Evolutionary conservation across 2,329 filamentous ascomycete genomes (phyloP).

Genomic region (Fusarium sp.): DNA sequence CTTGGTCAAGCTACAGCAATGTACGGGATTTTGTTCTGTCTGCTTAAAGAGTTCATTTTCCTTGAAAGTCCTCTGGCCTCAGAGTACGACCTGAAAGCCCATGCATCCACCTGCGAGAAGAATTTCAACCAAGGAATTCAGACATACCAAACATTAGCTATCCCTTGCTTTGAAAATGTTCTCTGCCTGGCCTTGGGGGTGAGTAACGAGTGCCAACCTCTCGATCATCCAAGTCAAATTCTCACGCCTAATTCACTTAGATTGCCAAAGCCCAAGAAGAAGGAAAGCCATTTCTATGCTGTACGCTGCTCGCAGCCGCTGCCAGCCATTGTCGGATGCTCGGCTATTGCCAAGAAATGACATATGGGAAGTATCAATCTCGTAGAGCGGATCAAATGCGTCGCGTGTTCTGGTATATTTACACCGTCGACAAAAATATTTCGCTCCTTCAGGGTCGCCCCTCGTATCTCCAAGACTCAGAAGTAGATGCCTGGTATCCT

Average conservation of each 20-base stretch:
- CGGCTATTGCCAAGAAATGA: conserved; percentile 5
- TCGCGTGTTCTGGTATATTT: background rate
- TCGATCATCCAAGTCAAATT: background rate
- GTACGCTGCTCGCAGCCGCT: background rate
- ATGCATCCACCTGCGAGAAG: background rate
- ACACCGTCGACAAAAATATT: conserved; percentile 3
- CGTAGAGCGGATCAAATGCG: conserved; percentile 3
- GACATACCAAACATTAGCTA: background rate
- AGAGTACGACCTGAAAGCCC: background rate
- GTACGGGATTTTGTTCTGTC: background rate
- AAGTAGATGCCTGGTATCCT: background rate
- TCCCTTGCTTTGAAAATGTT: conserved; percentile 5
- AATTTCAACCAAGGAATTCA: background rate
- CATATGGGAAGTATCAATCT: conserved; percentile 2
- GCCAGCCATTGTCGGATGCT: conserved; percentile 5
- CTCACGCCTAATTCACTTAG: background rate
- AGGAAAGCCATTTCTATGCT: conserved; percentile 3
- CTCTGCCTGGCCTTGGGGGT: conserved; percentile 3
- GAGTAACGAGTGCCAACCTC: background rate
- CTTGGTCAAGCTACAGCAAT: conserved; percentile 1
- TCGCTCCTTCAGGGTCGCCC: conserved; percentile 1
- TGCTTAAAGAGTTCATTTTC: background rate
- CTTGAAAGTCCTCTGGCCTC: background rate
- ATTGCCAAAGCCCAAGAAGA: conserved; percentile 7
- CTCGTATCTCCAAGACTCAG: background rate